These are phyloP conservation scores for Clitopilus passeckerianus DNA, from an alignment of 768 basidiomycete genomes.

Conservation along the genomic window DNA sequence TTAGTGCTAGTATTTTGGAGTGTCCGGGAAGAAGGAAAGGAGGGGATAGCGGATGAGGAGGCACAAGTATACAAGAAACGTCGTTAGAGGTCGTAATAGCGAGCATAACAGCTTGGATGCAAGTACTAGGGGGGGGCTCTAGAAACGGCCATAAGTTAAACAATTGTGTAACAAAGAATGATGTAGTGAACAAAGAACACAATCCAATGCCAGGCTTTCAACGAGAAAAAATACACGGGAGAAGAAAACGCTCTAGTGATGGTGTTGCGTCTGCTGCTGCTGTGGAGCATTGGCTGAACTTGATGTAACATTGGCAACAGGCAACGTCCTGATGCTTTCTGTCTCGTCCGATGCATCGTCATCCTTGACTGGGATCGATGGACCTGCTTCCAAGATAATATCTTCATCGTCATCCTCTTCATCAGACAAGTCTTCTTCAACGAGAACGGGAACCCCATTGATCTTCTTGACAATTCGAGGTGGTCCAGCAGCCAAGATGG, in stretches of 20 bases:
- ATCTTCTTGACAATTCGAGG: slow-evolving; percentile 35
- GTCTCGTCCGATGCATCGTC: slow-evolving; percentile 7
- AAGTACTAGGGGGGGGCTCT: neutral
- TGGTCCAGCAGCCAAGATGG: slow-evolving; percentile 55
- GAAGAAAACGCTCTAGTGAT: neutral
- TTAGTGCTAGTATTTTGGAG: neutral
- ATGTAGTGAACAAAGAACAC: neutral
- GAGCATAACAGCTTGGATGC: neutral
- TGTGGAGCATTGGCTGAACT: neutral
- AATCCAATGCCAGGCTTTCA: neutral
- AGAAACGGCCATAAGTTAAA: neutral
- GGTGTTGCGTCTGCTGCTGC: neutral
- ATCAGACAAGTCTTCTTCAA: slow-evolving; percentile 14
- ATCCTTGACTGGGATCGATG: slow-evolving; percentile 31
- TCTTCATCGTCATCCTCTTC: slow-evolving; percentile 46
- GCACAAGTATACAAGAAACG: neutral
- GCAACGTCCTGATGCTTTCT: neutral
- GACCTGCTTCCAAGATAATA: slow-evolving; percentile 72
- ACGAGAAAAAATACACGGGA: neutral
- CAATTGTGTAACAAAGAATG: neutral
- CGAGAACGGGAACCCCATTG: slow-evolving; percentile 23
- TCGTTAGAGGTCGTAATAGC: neutral
- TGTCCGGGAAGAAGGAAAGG: neutral
- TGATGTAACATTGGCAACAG: neutral
- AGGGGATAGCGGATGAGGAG: neutral